phyloP scores from a whole-genome alignment of 176 grass and related monocot species.

The Cocos nucifera region DNA sequence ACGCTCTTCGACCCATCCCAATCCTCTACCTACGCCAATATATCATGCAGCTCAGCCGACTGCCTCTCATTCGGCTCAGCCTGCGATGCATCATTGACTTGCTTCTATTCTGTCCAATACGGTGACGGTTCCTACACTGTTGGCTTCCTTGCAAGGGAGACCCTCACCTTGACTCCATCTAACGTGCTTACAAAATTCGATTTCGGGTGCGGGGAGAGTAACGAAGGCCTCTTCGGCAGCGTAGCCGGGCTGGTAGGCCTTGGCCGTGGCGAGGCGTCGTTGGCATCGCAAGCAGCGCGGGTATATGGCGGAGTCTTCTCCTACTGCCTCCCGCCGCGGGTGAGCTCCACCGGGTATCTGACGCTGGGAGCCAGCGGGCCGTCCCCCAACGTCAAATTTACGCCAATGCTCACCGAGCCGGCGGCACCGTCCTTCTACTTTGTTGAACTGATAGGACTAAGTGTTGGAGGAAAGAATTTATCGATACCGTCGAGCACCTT shows the following conservation, averaged over 20 bases:
- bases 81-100: background rate
- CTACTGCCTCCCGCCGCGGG: slow-evolving; percentile 33
- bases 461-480: slow-evolving; percentile 10
- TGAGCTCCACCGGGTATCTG: slow-evolving; percentile 31
- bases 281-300: slow-evolving; percentile 22
- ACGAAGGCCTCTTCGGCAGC: background rate
- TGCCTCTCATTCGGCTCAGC: background rate
- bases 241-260: slow-evolving; percentile 39
- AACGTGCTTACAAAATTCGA: slow-evolving; percentile 13
- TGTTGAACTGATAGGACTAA: slow-evolving; percentile 23
- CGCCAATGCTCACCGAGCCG: slow-evolving; percentile 2
- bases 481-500: slow-evolving; percentile 4
- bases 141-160: slow-evolving; percentile 12
- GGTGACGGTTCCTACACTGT: slow-evolving; percentile 10
- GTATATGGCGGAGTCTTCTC: slow-evolving; percentile 21
- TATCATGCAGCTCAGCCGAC: slow-evolving; percentile 15
- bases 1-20: slow-evolving; percentile 26
- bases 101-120: slow-evolving; percentile 15
- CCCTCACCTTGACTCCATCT: slow-evolving; percentile 10
- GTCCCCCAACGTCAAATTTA: slow-evolving; percentile 8
- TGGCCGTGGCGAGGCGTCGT: slow-evolving; percentile 14
- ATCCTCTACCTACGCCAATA: slow-evolving; percentile 22
- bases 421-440: background rate
- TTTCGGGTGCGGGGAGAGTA: slow-evolving; percentile 28
- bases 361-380: slow-evolving; percentile 3